phyloP scores from a whole-genome alignment of 2,329 filamentous ascomycete genomes.

The Exophiala sp. region DNA sequence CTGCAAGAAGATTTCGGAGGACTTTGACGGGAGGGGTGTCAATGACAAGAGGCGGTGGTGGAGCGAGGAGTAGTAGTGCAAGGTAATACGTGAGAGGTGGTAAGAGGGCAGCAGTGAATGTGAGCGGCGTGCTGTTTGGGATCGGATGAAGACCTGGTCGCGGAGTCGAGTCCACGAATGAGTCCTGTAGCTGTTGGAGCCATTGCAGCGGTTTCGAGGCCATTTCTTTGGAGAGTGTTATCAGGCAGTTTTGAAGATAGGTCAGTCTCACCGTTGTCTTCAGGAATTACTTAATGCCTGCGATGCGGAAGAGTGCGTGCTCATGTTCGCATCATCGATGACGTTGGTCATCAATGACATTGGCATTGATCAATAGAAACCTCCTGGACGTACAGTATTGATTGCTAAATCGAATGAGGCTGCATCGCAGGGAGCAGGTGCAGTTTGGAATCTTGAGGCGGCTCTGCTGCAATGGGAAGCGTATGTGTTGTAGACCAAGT shows the following conservation, averaged over 20 bases:
- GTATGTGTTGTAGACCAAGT: too few relatives aligned
- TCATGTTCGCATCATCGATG: background rate
- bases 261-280: background rate
- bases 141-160: constrained; percentile 41
- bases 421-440: too few relatives aligned
- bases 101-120: constrained; percentile 37
- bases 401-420: too few relatives aligned
- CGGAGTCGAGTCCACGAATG: constrained; percentile 22
- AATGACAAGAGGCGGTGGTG: constrained; percentile 37
- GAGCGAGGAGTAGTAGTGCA: constrained; percentile 41
- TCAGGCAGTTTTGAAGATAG: background rate
- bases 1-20: constrained; percentile 38
- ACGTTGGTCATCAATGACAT: background rate
- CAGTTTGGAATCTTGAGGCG: too few relatives aligned
- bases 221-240: background rate
- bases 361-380: too few relatives aligned
- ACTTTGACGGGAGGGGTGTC: constrained; percentile 31
- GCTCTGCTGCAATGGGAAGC: too few relatives aligned
- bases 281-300: background rate
- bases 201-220: background rate
- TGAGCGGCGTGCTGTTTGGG: constrained; percentile 40
- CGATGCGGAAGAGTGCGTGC: background rate
- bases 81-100: constrained; percentile 44
- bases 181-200: background rate
- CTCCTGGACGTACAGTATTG: too few relatives aligned